A percentile compares a stretch with the other conserved stretches of the same genome.
These are phyloP conservation scores for Tilletia caries DNA, from an alignment of 1,284 basidiomycete genomes.

Conservation along the genomic window DNA sequence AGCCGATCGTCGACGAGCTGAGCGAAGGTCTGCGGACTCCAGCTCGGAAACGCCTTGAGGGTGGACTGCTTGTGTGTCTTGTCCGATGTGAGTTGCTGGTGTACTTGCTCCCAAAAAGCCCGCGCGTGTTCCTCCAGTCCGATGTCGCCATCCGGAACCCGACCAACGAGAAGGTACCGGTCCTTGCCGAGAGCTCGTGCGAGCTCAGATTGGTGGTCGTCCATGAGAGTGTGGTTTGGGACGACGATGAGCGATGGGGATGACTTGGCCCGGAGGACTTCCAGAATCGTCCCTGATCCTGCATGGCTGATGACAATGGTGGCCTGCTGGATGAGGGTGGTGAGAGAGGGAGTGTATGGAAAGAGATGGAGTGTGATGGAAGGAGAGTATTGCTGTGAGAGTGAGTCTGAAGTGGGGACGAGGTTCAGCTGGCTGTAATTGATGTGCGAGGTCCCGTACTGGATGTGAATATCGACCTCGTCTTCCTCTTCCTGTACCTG, in stretches of 20 bases:
- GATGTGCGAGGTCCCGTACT: conserved; percentile 33
- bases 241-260: conserved; percentile 71
- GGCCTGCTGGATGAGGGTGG: conserved; percentile 60
- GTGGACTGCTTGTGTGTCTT: neutral
- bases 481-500: neutral
- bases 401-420: conserved; percentile 16
- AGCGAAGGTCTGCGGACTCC: neutral
- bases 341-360: conserved; percentile 30
- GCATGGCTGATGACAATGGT: conserved; percentile 80
- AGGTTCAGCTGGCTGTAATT: conserved; percentile 19
- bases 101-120: neutral
- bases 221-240: conserved; percentile 80
- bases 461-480: conserved; percentile 20
- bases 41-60: neutral
- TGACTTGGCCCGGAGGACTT: conserved; percentile 66
- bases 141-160: neutral
- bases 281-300: conserved; percentile 93
- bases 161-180: conserved; percentile 13
- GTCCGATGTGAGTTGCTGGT: neutral
- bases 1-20: neutral
- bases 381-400: too few relatives aligned
- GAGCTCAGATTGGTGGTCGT: conserved; percentile 90
- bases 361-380: conserved; percentile 18
- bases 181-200: conserved; percentile 64
- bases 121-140: neutral